Base-by-base conservation (phyloP, 805 yeast species). In the Priceomyces haplophilus region DNA sequence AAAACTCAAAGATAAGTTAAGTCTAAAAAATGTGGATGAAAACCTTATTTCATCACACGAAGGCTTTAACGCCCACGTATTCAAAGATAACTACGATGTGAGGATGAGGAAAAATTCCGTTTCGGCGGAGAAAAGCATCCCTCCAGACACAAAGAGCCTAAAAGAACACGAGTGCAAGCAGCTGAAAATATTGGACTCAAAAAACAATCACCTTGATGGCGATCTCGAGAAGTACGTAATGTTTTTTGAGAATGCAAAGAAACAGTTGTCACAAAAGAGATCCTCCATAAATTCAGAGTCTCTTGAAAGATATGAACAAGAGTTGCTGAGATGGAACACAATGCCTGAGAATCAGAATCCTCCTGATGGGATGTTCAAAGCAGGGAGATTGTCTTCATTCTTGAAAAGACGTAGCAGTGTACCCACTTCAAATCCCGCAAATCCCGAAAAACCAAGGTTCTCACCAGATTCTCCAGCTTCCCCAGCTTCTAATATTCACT, bases 201-300 rank as follows among this genome's bases (percentile, higher is more conserved):
- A 17, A 11, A 29, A 34, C 4, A 34, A 12, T 12, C 10, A 35
- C 3, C 24, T 42, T 16, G 73, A 67, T 41, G 72, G 72, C 3
- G 51, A 64, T 37, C 48, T 69, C 25, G 65, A 60, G 15, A 71
- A 67, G 30, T 69, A 66, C 39, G 58, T 69, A 38, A 60, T 56
- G 32, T 62, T 66, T 42, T 69, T 62, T 46, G 49, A 52, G 21
- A 29, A 23, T 17, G 23, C 27, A 12, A 44, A 55, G 55, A 19
- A 56, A 53, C 24, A 34, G 49, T 15, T 49, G 12, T 8, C 19
- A 16, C 23, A 35, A 15, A 21, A 61, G 4, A 38, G 53, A 21
- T 42, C 52, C 13, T 46, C 56, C 10, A 34, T 48, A 4, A 34
- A 36, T 15, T 31, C 27, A 13, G 39, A 36, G 15, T 36, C 19